phyloP scores from a whole-genome alignment of 164 flowering plant species.

The Macadamia tetraphylla region DNA sequence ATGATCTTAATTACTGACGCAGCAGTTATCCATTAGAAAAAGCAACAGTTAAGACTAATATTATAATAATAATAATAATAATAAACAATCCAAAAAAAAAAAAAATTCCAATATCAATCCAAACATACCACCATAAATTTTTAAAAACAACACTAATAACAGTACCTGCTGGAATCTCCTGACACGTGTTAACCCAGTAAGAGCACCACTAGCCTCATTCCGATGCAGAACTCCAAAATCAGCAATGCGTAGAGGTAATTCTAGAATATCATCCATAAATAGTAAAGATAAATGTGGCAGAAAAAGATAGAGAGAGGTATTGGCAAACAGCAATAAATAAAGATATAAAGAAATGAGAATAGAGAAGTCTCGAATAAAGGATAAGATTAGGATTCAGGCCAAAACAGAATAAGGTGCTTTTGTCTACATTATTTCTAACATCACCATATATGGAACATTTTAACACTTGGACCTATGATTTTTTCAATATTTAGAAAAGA shows the following conservation, averaged over 20 bases:
- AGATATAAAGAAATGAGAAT: neutral
- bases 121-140: neutral
- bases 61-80: no score
- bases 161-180: slow-evolving; percentile 96
- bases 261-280: slow-evolving; percentile 31
- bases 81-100: neutral
- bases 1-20: no score
- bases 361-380: neutral
- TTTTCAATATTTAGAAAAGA: neutral
- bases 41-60: no score
- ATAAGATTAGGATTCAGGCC: neutral
- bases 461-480: neutral
- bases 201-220: slow-evolving; percentile 99
- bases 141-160: no score
- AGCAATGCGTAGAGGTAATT: slow-evolving; percentile 91
- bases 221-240: slow-evolving; percentile 98
- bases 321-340: neutral
- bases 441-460: neutral
- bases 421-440: neutral
- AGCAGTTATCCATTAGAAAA: no score
- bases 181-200: slow-evolving; percentile 93
- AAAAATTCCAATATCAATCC: neutral
- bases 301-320: neutral
- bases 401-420: neutral
- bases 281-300: neutral